Conservation (phyloP, 2,329 filamentous ascomycete species). For the Stachybotrys elegans region DNA sequence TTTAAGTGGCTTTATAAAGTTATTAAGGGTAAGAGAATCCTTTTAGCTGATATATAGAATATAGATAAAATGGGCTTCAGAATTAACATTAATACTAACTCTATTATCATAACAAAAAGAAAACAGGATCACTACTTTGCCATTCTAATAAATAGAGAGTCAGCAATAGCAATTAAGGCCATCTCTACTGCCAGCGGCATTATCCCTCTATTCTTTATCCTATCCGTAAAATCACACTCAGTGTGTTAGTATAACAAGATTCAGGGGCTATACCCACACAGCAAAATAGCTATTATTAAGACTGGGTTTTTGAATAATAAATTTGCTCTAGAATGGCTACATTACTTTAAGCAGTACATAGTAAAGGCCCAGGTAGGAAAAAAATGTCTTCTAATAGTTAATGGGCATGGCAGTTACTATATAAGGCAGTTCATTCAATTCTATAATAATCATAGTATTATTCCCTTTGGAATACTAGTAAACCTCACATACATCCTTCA, state of each 20-base stretch:
- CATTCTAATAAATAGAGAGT: slow-evolving; percentile 2
- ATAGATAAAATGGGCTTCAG: slow-evolving; percentile 11
- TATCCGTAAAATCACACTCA: not conserved
- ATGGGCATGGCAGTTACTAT: not conserved
- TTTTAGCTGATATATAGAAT: not conserved
- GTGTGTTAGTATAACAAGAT: not conserved
- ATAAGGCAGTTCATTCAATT: slow-evolving; percentile 1
- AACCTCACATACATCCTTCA: slow-evolving; percentile 2
- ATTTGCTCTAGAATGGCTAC: not conserved
- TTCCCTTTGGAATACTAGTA: not conserved
- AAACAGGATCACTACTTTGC: slow-evolving; percentile 4
- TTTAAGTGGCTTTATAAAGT: too few species aligned
- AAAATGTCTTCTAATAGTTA: slow-evolving; percentile 2
- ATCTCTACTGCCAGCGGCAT: not conserved
- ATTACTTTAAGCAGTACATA: not conserved
- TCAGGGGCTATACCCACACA: not conserved
- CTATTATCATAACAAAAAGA: slow-evolving; percentile 6
- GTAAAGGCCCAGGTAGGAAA: not conserved
- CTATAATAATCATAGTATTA: not conserved
- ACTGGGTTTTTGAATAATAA: not conserved
- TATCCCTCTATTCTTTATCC: slow-evolving; percentile 6
- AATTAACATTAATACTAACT: slow-evolving; percentile 9
- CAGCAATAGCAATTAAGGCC: slow-evolving; percentile 5
- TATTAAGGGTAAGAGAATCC: not conserved
- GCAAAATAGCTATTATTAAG: not conserved